Evolutionary conservation across 2,329 filamentous ascomycete species (phyloP).

Genomic region (Nigrospora oryzae): DNA sequence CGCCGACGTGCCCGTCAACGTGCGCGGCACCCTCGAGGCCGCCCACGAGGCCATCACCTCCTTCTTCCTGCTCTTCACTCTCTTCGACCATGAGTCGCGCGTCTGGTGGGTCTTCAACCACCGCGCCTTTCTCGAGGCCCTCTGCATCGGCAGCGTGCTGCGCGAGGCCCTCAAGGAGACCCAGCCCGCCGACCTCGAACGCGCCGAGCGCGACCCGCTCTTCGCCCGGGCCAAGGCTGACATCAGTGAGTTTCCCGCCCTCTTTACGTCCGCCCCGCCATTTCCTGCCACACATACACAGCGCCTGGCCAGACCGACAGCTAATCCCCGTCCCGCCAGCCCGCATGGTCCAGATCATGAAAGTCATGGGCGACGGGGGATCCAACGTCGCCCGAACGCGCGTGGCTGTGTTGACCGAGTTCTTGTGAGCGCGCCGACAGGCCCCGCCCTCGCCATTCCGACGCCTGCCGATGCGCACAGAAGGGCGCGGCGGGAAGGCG

Average conservation of each 20-base stretch:
- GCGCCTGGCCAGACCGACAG: neutral
- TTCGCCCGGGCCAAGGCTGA: slow-evolving; percentile 52
- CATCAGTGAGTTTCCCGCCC: slow-evolving; percentile 40
- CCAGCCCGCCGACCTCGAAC: slow-evolving; percentile 26
- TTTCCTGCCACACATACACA: neutral
- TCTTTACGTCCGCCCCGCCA: neutral
- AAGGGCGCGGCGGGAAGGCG: too few species aligned
- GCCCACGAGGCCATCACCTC: slow-evolving; percentile 66
- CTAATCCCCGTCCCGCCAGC: slow-evolving; percentile 24
- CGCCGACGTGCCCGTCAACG: slow-evolving; percentile 53
- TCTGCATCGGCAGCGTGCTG: slow-evolving; percentile 57
- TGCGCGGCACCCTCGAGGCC: slow-evolving; percentile 63
- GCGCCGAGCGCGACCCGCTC: slow-evolving; percentile 42
- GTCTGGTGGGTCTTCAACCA: slow-evolving; percentile 86
- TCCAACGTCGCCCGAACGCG: slow-evolving; percentile 52
- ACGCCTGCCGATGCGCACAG: too few species aligned
- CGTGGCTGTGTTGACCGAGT: slow-evolving; percentile 49
- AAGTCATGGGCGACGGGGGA: slow-evolving; percentile 46
- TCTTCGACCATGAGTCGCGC: slow-evolving; percentile 63
- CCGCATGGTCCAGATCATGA: slow-evolving; percentile 57
- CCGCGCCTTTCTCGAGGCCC: slow-evolving; percentile 67
- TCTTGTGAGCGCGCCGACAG: slow-evolving; percentile 26
- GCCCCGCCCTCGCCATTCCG: too few species aligned
- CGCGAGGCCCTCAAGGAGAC: slow-evolving; percentile 40
- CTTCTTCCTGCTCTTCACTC: slow-evolving; percentile 64